These are phyloP conservation scores for Pestalotiopsis sp. DNA, from an alignment of 2,329 filamentous ascomycete species.

Conservation along the genomic window DNA sequence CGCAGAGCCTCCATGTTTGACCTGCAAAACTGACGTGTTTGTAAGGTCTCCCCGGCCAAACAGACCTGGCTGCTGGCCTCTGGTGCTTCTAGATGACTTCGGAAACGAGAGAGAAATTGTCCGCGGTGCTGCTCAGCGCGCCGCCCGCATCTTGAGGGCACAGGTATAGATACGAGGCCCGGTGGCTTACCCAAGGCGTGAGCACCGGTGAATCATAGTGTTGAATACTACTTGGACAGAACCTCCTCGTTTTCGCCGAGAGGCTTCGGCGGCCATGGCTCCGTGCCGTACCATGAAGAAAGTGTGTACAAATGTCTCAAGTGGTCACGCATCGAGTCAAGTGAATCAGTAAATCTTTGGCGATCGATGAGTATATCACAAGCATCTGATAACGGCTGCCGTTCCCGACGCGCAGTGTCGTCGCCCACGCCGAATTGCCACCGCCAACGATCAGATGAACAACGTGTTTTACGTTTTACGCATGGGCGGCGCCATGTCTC, in stretches of 20 bases:
- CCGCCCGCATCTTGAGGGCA: neutral
- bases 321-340: neutral
- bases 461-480: neutral
- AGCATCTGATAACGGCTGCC: neutral
- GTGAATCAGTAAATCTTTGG: neutral
- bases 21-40: neutral
- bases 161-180: neutral
- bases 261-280: neutral
- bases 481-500: neutral
- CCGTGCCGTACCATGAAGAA: neutral
- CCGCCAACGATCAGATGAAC: neutral
- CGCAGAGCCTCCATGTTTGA: neutral
- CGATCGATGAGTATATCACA: neutral
- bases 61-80: neutral
- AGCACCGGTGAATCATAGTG: neutral
- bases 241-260: neutral
- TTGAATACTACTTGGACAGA: neutral
- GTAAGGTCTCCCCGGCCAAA: neutral
- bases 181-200: neutral
- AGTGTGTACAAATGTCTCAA: neutral
- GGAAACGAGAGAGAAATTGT: neutral
- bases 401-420: neutral
- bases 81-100: neutral
- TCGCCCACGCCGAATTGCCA: neutral
- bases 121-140: neutral